These are phyloP conservation scores for Nitzschia palea DNA, from an alignment of 108 stramenopile species.

Conservation along the genomic window DNA sequence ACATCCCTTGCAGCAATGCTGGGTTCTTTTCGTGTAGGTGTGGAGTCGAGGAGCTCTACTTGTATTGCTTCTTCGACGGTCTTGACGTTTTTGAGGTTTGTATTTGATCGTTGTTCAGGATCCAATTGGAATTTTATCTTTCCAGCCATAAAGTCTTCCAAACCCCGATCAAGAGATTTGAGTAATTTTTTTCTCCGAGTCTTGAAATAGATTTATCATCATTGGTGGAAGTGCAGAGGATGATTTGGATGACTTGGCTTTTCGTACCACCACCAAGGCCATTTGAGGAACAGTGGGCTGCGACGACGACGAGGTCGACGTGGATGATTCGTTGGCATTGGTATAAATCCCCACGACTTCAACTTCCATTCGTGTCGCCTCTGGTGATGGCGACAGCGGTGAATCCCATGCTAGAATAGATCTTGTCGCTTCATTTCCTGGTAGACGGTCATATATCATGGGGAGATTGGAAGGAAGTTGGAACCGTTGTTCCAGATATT, in stretches of 20 bases:
- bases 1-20: slow-evolving; percentile 33
- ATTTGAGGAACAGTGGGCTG: slow-evolving; percentile 42
- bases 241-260: not conserved
- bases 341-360: slow-evolving; percentile 80
- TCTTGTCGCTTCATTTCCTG: slow-evolving; percentile 22
- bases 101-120: not conserved
- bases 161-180: slow-evolving; percentile 66
- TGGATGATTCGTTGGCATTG: slow-evolving; percentile 1
- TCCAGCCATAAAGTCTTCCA: slow-evolving; percentile 74
- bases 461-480: slow-evolving; percentile 63
- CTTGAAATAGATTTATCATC: slow-evolving; percentile 65
- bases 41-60: slow-evolving; percentile 39
- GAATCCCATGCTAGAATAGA: slow-evolving; percentile 68
- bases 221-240: slow-evolving; percentile 35
- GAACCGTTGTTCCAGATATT: slow-evolving; percentile 66
- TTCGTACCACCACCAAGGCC: slow-evolving; percentile 76
- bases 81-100: slow-evolving; percentile 19
- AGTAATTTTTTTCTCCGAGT: slow-evolving; percentile 68
- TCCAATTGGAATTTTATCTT: slow-evolving; percentile 42
- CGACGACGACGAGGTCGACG: not conserved
- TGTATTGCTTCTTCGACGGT: slow-evolving; percentile 40
- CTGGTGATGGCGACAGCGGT: slow-evolving; percentile 54
- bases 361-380: slow-evolving; percentile 63
- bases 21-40: slow-evolving; percentile 26
- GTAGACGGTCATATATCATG: slow-evolving; percentile 64